These are phyloP conservation scores for Trichothecium roseum DNA, from an alignment of 2,329 filamentous ascomycete species.

Conservation along the genomic window DNA sequence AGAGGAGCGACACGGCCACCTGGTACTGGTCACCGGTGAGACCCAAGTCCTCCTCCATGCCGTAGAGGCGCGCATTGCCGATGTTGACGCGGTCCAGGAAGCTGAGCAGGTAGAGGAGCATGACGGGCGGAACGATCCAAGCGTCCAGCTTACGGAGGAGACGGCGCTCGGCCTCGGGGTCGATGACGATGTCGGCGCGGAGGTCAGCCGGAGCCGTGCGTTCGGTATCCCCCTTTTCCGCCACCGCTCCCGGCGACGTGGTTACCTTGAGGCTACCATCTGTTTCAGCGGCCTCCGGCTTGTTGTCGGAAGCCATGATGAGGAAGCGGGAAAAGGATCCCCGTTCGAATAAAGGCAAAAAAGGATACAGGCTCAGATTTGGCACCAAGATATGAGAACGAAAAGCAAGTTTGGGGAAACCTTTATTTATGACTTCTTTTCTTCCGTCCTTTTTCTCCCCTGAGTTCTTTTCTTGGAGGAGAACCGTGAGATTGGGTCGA, in stretches of 20 bases:
- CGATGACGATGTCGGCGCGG: constrained; percentile 15
- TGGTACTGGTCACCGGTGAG: constrained; percentile 49
- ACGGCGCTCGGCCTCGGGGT: constrained; percentile 16
- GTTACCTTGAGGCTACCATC: neutral
- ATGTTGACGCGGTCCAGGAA: constrained; percentile 21
- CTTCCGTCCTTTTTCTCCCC: too few species aligned
- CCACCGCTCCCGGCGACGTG: neutral
- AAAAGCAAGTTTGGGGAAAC: too few species aligned
- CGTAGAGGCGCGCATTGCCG: constrained; percentile 54
- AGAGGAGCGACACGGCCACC: constrained; percentile 18
- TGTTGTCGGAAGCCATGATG: neutral
- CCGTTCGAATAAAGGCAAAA: too few species aligned
- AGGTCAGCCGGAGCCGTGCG: constrained; percentile 1
- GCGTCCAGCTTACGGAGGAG: constrained; percentile 51
- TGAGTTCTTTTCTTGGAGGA: too few species aligned
- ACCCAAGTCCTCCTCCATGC: constrained; percentile 49
- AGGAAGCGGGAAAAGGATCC: too few species aligned
- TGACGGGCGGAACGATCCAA: constrained; percentile 50
- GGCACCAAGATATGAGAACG: too few species aligned
- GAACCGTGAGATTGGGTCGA: too few species aligned
- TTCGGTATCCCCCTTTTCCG: neutral
- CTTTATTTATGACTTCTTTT: too few species aligned
- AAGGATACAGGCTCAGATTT: too few species aligned
- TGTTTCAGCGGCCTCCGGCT: neutral
- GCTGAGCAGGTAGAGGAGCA: constrained; percentile 45